Base-by-base conservation (phyloP, 164 flowering plant species). In the Protea cynaroides region DNA sequence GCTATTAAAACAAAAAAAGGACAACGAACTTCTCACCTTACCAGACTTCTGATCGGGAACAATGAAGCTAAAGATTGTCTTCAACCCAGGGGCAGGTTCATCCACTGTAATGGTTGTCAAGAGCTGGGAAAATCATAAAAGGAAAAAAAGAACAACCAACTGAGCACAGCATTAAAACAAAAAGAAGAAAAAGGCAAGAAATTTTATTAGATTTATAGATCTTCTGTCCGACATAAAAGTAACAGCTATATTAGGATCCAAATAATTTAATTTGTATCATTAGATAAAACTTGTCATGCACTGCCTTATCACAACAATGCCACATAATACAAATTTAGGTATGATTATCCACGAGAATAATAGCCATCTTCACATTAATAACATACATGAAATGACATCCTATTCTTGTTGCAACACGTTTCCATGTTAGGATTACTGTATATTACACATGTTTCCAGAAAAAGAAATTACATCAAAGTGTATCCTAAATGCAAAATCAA, bases 1-100 rank as follows among this genome's bases (percentile, higher is more conserved):
- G n/a, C 40, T 37, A 37, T 4, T 37, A 37, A 9, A 46, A 46
- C 14, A 46, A 46, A 13, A 1, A 15, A 15, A 49, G n/a, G 52
- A 14, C 19, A 15, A 15, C 34, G 63, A 40, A 36, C 24, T 25
- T 10, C 65, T 58, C 71, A 88, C 97, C 93, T 86, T 91, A 64
- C 88, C 93, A 71, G 97, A 88, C 67, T 74, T 88, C 73, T 87
- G 93, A 70, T 91, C 93, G 36, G 97, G 97, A 66, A 80, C 79
- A 8, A 58, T 69, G 66, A 83, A 83, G 75, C 89, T 84, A 56
- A 89, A 77, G 50, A 88, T 91, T 5, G 93, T 65, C 83, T 91
- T 91, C 63, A 88, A 76, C 24, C 97, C 97, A 58, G 97, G 97
- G 0, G 91, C 86, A 70, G 85, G 86, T 62, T 91, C 95, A 70